phyloP scores from a whole-genome alignment of 345 rosid genomes.

The Theobroma cacao region DNA sequence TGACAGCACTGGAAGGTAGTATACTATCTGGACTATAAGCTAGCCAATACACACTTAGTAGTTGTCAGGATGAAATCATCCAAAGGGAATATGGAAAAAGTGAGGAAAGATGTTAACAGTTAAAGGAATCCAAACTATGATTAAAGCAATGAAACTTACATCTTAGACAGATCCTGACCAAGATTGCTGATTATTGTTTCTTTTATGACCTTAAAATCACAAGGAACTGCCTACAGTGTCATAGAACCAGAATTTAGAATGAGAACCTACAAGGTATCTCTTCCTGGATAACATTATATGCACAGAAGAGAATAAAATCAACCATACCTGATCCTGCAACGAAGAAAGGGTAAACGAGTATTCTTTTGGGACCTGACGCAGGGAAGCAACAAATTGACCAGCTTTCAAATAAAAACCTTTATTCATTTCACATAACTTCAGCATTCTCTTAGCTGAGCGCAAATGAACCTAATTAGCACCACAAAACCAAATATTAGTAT shows the following conservation, averaged over 20 bases:
- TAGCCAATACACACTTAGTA: background rate
- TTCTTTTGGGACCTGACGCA: slow-evolving; percentile 77
- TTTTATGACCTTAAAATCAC: slow-evolving; percentile 58
- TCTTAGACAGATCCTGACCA: slow-evolving; percentile 53
- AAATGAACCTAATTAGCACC: slow-evolving; percentile 57
- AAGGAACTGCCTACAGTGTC: slow-evolving; percentile 66
- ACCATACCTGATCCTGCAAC: slow-evolving; percentile 74
- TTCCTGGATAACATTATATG: background rate
- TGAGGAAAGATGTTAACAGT: background rate
- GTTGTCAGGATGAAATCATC: background rate
- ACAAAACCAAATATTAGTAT: background rate
- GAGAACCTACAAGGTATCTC: slow-evolving; percentile 9
- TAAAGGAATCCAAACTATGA: background rate
- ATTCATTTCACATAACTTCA: slow-evolving; percentile 64
- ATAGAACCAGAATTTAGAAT: slow-evolving; percentile 11
- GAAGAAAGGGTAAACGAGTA: slow-evolving; percentile 66
- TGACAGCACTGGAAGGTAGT: background rate
- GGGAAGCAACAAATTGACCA: slow-evolving; percentile 78
- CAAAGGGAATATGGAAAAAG: background rate
- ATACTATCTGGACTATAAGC: background rate
- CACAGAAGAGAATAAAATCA: background rate
- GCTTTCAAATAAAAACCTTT: slow-evolving; percentile 92
- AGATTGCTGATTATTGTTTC: slow-evolving; percentile 51
- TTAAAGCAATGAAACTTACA: slow-evolving; percentile 41
- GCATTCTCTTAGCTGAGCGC: slow-evolving; percentile 72